phyloP scores from a whole-genome alignment of 495 filamentous ascomycete genomes.

The Extremus antarcticus region DNA sequence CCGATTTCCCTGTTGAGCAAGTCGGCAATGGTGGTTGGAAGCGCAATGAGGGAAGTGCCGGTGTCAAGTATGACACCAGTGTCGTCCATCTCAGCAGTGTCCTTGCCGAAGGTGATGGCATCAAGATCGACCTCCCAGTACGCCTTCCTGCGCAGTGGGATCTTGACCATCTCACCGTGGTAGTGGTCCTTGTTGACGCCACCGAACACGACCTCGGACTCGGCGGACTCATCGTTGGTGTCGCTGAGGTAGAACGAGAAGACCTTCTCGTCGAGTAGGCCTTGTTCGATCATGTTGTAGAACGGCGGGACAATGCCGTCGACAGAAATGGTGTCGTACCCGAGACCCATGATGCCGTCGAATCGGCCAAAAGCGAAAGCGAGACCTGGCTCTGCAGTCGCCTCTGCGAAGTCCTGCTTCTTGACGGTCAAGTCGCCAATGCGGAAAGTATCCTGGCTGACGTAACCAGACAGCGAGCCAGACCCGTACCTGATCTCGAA shows the following conservation, averaged over 20 bases:
- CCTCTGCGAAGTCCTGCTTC: constrained; percentile 89
- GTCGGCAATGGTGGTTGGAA: constrained; percentile 86
- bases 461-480: constrained; percentile 85
- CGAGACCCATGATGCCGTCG: constrained; percentile 93
- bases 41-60: constrained; percentile 93
- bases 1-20: constrained; percentile 97
- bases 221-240: constrained; percentile 57
- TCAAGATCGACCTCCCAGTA: constrained; percentile 99
- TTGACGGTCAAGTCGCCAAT: constrained; percentile 86
- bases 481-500: constrained; percentile 97
- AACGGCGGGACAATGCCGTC: constrained; percentile 91
- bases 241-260: constrained; percentile 93
- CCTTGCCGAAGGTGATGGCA: constrained; percentile 74
- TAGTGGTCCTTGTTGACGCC: constrained; percentile 81
- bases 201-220: constrained; percentile 85
- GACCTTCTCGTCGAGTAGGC: constrained; percentile 77
- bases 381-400: constrained; percentile 84
- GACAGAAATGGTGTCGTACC: constrained; percentile 90
- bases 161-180: constrained; percentile 79
- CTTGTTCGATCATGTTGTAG: constrained; percentile 88
- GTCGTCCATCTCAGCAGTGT: constrained; percentile 75
- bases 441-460: constrained; percentile 71
- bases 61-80: constrained; percentile 97
- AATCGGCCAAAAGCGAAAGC: constrained; percentile 98
- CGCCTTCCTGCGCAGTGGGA: constrained; percentile 92